Evolutionary conservation across 768 basidiomycete species (phyloP), one percentile per base, ranked within the genome.

Genomic region (Pisolithus albus): DNA sequence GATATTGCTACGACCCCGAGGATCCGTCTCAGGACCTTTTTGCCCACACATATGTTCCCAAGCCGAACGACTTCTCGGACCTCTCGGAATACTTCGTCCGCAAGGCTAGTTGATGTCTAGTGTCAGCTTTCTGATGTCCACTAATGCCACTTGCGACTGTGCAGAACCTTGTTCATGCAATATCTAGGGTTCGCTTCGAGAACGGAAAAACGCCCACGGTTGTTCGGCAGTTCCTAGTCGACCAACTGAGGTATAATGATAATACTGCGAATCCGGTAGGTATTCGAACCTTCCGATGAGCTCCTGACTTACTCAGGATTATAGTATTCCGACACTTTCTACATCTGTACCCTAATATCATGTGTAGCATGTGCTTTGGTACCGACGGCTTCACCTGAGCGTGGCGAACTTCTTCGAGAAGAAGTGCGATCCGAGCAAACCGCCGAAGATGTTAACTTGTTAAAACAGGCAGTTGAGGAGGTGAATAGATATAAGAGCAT

Each of bases 191-290:
- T 47, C 84, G 93, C 3, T 91, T 93, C 57, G 86, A 87, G 62
- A 84, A 86, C 50, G 88, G 91, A 32, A 92, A 89, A 66, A 84
- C 91, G 0, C 90, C 89, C 11, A 79, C 84, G 0, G 83, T 93
- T 49, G 87, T 95, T 13, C 81, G 91, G 43, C 84, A 84, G 54
- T 90, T 96, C 61, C 74, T 98, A 28, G 84, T 95, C 55, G 93
- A 96, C 64, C 86, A 94, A 56, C 74, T 98, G n/a, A 82, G 86
- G 10, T 92, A 91, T 65, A 97, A 97, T 64, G 95, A 97, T 66
- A 98, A 97, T 65, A 91, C 92, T 3, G 79, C 83, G 18, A 96
- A 95, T 64, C 76, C 80, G 39, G 93, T 95, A 57, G 62, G 90
- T 69, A 8, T 10, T 21, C 34, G 32, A 21, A 34, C 43, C 47